A percentile compares a stretch with the other conserved stretches of the same genome.
These are phyloP conservation scores for Sporothrix variecibatus DNA, from an alignment of 2,329 filamentous ascomycete genomes.

Conservation along the genomic window DNA sequence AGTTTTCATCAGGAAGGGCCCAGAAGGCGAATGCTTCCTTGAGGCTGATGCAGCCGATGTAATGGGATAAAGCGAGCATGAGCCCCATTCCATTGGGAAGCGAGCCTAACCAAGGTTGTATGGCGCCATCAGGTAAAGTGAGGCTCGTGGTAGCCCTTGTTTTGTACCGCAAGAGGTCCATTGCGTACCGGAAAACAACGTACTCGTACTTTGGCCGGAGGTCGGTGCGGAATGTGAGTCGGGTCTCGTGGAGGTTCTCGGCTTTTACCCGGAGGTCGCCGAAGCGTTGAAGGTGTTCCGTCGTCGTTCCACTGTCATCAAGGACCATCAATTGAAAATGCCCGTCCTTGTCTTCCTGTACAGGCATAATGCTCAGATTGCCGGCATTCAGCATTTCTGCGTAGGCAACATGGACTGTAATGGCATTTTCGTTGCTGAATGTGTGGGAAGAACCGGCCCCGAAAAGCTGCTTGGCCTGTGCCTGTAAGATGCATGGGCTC, in stretches of 20 bases:
- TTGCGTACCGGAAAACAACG: not conserved
- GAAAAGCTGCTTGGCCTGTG: not conserved
- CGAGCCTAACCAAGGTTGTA: not conserved
- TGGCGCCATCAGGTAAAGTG: not conserved
- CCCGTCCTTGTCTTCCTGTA: not conserved
- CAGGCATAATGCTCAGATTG: not conserved
- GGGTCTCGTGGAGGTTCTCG: not conserved
- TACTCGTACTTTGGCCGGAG: not conserved
- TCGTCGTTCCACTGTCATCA: too few species aligned
- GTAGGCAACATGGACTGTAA: not conserved
- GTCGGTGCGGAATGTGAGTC: not conserved
- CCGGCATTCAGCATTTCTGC: not conserved
- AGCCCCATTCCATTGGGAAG: too few species aligned
- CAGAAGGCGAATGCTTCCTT: not conserved
- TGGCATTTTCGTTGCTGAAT: not conserved
- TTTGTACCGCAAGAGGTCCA: not conserved
- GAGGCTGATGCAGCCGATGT: not conserved
- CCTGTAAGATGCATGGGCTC: not conserved
- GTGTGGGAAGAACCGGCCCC: not conserved
- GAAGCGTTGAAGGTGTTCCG: too few species aligned
- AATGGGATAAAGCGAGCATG: not conserved
- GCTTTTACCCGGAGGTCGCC: not conserved
- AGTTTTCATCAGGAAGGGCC: not conserved
- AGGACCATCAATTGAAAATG: too few species aligned
- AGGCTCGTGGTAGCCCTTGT: not conserved